A percentile compares a stretch with the other conserved stretches of the same genome.
Conservation (phyloP, 371 early-diverging fungal genomes). For the Homolaphlyctis polyrhiza region DNA sequence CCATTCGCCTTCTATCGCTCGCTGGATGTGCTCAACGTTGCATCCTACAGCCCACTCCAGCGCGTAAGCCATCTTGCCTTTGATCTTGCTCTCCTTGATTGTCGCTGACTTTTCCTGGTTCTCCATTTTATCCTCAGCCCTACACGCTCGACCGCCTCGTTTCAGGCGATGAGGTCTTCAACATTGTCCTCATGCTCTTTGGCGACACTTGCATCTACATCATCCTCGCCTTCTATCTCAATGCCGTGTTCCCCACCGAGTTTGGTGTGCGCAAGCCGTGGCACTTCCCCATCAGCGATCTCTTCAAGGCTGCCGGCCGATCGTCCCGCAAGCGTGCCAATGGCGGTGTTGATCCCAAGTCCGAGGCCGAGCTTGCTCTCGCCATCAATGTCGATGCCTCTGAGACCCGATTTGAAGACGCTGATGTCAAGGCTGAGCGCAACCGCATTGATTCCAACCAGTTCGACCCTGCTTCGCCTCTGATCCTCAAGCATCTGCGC, state of each 20-base stretch:
- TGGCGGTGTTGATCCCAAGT: neutral
- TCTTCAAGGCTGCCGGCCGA: conserved; percentile 8
- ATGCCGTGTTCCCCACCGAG: conserved; percentile 52
- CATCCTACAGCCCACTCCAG: conserved; percentile 18
- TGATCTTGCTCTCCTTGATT: conserved; percentile 26
- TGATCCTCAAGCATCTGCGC: conserved; percentile 57
- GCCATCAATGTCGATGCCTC: neutral
- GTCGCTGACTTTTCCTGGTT: conserved; percentile 42
- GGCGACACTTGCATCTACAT: conserved; percentile 49
- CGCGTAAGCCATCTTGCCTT: too few relatives aligned
- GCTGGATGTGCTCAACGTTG: conserved; percentile 43
- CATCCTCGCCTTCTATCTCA: conserved; percentile 47
- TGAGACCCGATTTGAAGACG: conserved; percentile 40
- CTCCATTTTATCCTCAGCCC: conserved; percentile 39
- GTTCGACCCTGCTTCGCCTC: conserved; percentile 29
- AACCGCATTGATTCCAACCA: conserved; percentile 33
- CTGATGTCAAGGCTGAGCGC: conserved; percentile 56
- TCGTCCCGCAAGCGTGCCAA: too few relatives aligned
- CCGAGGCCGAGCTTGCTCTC: neutral
- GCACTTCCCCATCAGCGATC: conserved; percentile 57
- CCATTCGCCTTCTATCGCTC: conserved; percentile 67
- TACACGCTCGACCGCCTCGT: conserved; percentile 23
- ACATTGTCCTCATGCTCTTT: conserved; percentile 43
- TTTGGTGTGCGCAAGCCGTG: conserved; percentile 60
- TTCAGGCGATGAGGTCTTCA: conserved; percentile 45